phyloP scores from a whole-genome alignment of 345 rosid genomes.

The Brassica incana region DNA sequence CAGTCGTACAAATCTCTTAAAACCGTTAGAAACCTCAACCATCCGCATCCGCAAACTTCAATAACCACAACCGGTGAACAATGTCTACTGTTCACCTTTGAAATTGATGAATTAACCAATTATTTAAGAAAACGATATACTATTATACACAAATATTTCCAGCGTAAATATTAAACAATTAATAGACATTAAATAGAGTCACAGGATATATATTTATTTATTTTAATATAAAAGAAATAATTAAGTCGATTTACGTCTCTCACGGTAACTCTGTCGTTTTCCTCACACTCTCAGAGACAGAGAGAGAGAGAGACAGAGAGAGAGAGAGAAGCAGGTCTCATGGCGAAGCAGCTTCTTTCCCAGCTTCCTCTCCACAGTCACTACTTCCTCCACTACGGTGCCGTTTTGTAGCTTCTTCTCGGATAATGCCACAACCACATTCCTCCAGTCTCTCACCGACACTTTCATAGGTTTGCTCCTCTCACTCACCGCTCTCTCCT shows the following conservation, averaged over 20 bases:
- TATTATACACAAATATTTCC: background rate
- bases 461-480: constrained; percentile 16
- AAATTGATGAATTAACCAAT: background rate
- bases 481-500: background rate
- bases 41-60: too few relatives aligned
- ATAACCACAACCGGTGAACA: too few relatives aligned
- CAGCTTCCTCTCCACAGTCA: constrained; percentile 29
- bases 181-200: constrained; percentile 13
- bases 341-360: constrained; percentile 48
- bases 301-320: background rate
- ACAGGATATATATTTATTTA: constrained; percentile 1
- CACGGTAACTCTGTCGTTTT: constrained; percentile 48
- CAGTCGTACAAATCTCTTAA: too few relatives aligned
- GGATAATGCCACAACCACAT: constrained; percentile 16
- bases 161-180: background rate
- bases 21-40: too few relatives aligned
- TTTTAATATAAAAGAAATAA: constrained; percentile 19
- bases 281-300: constrained; percentile 17
- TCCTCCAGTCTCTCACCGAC: constrained; percentile 40
- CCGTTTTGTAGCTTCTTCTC: constrained; percentile 36
- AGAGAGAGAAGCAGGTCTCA: constrained; percentile 37
- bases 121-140: background rate
- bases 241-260: constrained; percentile 29
- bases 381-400: constrained; percentile 35
- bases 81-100: background rate